Percentiles rank a stretch among this genome's conserved stretches.
Evolutionary conservation across 768 basidiomycete species (phyloP).

Genomic region (Leccinum pellstonianum): DNA sequence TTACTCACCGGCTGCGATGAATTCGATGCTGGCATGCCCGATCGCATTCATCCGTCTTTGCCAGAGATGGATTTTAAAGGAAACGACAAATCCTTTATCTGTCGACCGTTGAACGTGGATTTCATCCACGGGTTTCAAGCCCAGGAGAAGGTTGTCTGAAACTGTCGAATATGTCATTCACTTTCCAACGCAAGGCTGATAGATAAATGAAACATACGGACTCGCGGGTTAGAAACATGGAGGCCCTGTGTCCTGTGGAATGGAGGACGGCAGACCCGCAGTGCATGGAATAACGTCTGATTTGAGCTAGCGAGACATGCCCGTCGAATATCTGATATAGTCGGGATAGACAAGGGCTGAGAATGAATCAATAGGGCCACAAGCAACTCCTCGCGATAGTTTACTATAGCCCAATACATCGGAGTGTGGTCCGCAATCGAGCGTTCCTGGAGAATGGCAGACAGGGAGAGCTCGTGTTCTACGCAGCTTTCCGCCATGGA

Average conservation of each 20-base stretch:
- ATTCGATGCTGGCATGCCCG: constrained; percentile 55
- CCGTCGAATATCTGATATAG: constrained; percentile 60
- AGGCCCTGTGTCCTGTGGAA: no score
- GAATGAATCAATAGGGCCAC: constrained; percentile 55
- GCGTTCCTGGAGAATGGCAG: constrained; percentile 26
- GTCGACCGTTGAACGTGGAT: constrained; percentile 48
- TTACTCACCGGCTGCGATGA: constrained; percentile 48
- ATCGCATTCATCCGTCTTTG: constrained; percentile 69
- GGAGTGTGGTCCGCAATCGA: constrained; percentile 26
- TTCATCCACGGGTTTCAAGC: constrained; percentile 47
- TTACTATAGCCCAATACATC: constrained; percentile 33
- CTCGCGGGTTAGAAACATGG: constrained; percentile 10
- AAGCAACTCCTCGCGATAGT: constrained; percentile 37
- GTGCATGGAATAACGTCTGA: constrained; percentile 28
- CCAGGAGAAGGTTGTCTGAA: constrained; percentile 40
- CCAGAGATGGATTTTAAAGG: constrained; percentile 55
- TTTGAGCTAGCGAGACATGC: constrained; percentile 51
- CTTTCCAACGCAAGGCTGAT: background rate
- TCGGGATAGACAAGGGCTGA: constrained; percentile 37
- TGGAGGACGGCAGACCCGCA: constrained; percentile 7
- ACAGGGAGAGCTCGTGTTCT: constrained; percentile 42
- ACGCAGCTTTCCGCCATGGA: constrained; percentile 61
- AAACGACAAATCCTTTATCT: constrained; percentile 41
- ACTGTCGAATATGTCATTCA: constrained; percentile 11
- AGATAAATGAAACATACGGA: constrained; percentile 26